phyloP scores from a whole-genome alignment of 805 yeast genomes.

The Blastobotrys attinorum region DNA sequence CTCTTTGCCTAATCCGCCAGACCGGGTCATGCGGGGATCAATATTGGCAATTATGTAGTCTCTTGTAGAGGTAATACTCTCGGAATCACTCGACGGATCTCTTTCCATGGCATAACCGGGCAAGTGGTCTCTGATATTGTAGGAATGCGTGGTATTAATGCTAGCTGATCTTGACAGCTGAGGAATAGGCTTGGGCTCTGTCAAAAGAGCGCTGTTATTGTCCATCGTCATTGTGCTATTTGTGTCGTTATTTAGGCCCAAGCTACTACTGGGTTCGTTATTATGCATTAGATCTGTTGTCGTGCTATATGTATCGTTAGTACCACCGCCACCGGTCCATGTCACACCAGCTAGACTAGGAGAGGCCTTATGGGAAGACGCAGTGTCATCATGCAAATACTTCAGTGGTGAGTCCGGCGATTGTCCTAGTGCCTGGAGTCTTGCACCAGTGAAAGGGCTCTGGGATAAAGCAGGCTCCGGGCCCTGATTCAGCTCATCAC shows the following conservation, averaged over 20 bases:
- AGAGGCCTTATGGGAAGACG: neutral
- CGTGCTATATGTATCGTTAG: neutral
- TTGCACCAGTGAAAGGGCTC: neutral
- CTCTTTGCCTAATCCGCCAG: conserved; percentile 47
- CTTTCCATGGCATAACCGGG: conserved; percentile 19
- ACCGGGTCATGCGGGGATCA: conserved; percentile 9
- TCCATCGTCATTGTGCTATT: too few relatives aligned
- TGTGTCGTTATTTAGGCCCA: too few relatives aligned
- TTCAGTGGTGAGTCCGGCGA: neutral
- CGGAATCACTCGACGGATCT: conserved; percentile 22
- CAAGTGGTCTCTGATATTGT: conserved; percentile 17
- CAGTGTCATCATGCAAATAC: neutral
- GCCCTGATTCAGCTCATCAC: too few relatives aligned
- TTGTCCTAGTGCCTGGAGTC: neutral
- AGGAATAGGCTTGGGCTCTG: neutral
- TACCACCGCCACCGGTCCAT: neutral
- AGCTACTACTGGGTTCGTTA: too few relatives aligned
- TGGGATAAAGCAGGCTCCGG: neutral
- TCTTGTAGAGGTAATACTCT: conserved; percentile 16
- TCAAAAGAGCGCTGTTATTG: too few relatives aligned
- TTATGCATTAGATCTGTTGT: too few relatives aligned
- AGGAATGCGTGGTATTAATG: conserved; percentile 14
- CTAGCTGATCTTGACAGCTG: conserved; percentile 17
- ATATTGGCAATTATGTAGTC: conserved; percentile 12
- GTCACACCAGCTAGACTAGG: conserved; percentile 3